A percentile compares a stretch with the other conserved stretches of the same genome.
Evolutionary conservation across 805 yeast species (phyloP).

Genomic region (Kurtzmaniella cleridarum): DNA sequence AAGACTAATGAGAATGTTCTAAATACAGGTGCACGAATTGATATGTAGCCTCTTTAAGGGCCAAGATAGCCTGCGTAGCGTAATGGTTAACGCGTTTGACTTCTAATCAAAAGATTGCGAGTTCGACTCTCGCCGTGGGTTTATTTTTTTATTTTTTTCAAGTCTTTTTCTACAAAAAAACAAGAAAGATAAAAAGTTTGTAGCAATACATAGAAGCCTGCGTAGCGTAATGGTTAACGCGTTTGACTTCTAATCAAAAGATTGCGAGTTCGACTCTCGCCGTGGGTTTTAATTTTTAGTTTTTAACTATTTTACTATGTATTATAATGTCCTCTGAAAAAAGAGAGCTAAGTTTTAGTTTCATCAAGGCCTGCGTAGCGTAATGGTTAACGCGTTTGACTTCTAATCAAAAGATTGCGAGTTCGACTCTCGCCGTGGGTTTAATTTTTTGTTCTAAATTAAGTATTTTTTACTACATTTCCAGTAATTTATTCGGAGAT

Average conservation of each 20-base stretch:
- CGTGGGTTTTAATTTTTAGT: conserved; percentile 27
- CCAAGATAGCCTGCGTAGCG: conserved; percentile 48
- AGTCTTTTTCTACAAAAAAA: no score
- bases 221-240: conserved; percentile 52
- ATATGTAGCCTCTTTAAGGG: no score
- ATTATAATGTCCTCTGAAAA: no score
- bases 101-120: conserved; percentile 62
- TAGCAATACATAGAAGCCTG: no score
- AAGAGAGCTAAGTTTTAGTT: no score
- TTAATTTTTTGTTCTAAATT: conserved; percentile 10
- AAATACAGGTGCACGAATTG: no score
- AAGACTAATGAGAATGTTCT: no score
- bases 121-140: conserved; percentile 55
- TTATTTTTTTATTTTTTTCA: no score
- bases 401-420: conserved; percentile 62
- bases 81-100: conserved; percentile 66
- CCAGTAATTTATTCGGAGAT: no score
- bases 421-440: conserved; percentile 54
- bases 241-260: conserved; percentile 63
- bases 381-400: conserved; percentile 65
- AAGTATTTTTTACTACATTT: no score
- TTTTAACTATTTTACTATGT: no score
- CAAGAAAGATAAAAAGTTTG: no score
- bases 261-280: conserved; percentile 60
- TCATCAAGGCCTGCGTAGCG: conserved; percentile 63